Evolutionary conservation across 257 asterid species (phyloP), one percentile per base, ranked within the genome.

Genomic region (Plectranthus barbatus): DNA sequence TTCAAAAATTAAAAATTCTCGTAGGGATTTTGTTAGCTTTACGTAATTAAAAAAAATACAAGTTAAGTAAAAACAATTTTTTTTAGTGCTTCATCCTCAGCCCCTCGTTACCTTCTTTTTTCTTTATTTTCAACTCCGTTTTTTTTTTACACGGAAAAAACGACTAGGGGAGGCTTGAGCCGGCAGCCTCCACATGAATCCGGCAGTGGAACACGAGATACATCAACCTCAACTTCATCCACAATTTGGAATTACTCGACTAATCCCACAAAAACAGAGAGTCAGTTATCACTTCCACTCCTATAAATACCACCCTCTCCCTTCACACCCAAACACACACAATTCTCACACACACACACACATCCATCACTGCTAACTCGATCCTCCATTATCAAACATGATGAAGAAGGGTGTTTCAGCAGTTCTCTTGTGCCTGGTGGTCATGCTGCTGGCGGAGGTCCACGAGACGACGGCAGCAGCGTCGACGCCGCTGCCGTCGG

Each of bases 391-490:
- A 34, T 9, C 2, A 34, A 34, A 1, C 7, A 37, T 37, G 44
- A 9, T 9, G 44, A 37, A 4, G 5, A 31, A 31, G 6, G 36
- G 36, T 7, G 3, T 1, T 4, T 23, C 36, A 31, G 31, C 31
- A 1, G 7, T 31, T 6, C 5, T 6, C 40, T n/a, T 64, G 54
- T 55, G 33, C 52, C 60, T 21, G 33, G 29, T 45, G 56, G 73
- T 64, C 3, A 17, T 64, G 37, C 21, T 54, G 62, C 66, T 10
- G 73, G 62, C 52, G 26, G 46, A 11, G 67, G 57, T 18, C 29
- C 65, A 37, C 0, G 29, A 46, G 7, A 1, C 75, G 20, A 73
- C 39, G 40, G 76, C 65, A n/a, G n/a, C n/a, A n/a, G n/a, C n/a
- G n/a, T n/a, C n/a, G n/a, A n/a, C n/a, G n/a, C n/a, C n/a, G n/a